These are phyloP conservation scores for Lactifluus hygrophoroides DNA, from an alignment of 768 basidiomycete species.

Conservation along the genomic window DNA sequence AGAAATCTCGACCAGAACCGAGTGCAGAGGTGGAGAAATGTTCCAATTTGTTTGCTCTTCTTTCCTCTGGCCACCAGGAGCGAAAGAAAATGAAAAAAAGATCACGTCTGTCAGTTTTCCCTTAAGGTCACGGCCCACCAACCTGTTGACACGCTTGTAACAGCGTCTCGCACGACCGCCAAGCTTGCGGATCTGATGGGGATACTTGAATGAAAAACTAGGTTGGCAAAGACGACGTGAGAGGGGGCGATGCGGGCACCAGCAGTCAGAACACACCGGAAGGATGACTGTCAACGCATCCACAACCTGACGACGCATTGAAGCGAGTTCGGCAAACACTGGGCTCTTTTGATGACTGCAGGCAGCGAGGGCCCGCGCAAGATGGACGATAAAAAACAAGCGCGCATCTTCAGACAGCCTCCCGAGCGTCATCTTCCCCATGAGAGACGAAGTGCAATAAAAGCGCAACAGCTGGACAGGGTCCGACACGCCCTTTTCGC, in stretches of 20 bases:
- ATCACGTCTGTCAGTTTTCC: slow-evolving; percentile 5
- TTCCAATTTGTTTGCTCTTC: slow-evolving; percentile 14
- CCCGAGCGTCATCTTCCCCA: slow-evolving; percentile 40
- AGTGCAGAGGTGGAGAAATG: slow-evolving; percentile 2
- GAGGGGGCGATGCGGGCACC: background rate
- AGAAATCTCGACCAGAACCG: slow-evolving; percentile 10
- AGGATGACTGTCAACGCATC: slow-evolving; percentile 43
- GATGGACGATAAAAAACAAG: slow-evolving; percentile 36
- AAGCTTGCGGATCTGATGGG: slow-evolving; percentile 25
- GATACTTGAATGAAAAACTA: slow-evolving; percentile 27
- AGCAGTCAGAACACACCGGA: slow-evolving; percentile 33
- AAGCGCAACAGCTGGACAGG: slow-evolving; percentile 44
- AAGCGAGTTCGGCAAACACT: slow-evolving; percentile 27
- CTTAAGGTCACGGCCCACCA: slow-evolving; percentile 14
- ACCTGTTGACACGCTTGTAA: slow-evolving; percentile 39
- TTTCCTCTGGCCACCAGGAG: slow-evolving; percentile 7
- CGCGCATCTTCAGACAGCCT: slow-evolving; percentile 38
- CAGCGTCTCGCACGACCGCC: slow-evolving; percentile 34
- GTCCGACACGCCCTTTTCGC: slow-evolving; percentile 35
- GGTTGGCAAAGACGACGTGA: slow-evolving; percentile 19
- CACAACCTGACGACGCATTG: slow-evolving; percentile 38
- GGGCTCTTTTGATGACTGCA: slow-evolving; percentile 28
- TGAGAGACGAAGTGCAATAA: slow-evolving; percentile 35
- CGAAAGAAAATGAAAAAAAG: background rate
- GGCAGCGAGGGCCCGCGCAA: slow-evolving; percentile 37